A percentile compares a stretch with the other conserved stretches of the same genome.
Conservation (phyloP, 768 basidiomycete species). For the Naematelia aurantialba region DNA sequence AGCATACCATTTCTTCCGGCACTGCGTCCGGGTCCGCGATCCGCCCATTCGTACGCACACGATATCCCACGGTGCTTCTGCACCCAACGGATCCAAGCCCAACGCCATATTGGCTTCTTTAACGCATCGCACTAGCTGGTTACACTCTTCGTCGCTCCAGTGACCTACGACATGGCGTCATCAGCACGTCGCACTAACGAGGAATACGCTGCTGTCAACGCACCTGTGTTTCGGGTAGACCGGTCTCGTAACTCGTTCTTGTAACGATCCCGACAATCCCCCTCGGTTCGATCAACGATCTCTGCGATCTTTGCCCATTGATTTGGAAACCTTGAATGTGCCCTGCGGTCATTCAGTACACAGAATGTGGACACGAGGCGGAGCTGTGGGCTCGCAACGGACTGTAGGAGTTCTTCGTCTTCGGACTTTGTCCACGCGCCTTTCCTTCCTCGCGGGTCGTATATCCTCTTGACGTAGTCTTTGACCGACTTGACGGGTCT, state of each 20-base stretch:
- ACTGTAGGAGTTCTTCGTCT: constrained; percentile 27
- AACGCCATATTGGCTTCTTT: constrained; percentile 24
- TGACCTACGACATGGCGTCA: constrained; percentile 4
- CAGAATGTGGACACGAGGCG: neutral
- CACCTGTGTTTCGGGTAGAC: constrained; percentile 10
- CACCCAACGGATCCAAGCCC: constrained; percentile 13
- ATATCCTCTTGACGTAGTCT: constrained; percentile 25
- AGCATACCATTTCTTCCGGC: constrained; percentile 34
- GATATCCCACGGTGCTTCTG: constrained; percentile 35
- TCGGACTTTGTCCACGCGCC: constrained; percentile 32
- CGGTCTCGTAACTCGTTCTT: constrained; percentile 16
- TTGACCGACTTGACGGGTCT: constrained; percentile 35
- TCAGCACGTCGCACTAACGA: neutral
- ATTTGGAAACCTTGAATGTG: constrained; percentile 20
- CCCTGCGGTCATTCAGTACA: constrained; percentile 5
- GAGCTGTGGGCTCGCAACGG: neutral
- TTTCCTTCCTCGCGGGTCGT: constrained; percentile 32
- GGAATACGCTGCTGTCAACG: neutral
- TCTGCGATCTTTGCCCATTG: constrained; percentile 33
- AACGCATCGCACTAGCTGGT: constrained; percentile 14
- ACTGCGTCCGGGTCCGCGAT: constrained; percentile 23
- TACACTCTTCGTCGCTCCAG: constrained; percentile 28
- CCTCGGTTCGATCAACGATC: constrained; percentile 27
- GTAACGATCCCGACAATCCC: constrained; percentile 35
- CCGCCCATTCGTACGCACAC: constrained; percentile 28